A percentile compares a stretch with the other conserved stretches of the same genome.
phyloP scores from a whole-genome alignment of 2,329 filamentous ascomycete genomes.

The Penicillium sp. region DNA sequence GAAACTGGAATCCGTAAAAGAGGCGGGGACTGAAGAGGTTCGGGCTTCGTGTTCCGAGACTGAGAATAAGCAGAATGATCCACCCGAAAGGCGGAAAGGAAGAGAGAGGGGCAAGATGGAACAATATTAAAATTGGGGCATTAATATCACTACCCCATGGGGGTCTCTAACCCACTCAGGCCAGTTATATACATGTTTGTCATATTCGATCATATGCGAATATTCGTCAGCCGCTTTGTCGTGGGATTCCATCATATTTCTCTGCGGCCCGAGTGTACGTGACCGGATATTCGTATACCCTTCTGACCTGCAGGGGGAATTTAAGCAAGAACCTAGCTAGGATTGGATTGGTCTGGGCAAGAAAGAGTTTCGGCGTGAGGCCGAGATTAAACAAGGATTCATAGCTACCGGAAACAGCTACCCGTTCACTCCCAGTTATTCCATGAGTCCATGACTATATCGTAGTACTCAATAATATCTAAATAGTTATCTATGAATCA shows the following conservation, averaged over 20 bases:
- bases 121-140: not conserved
- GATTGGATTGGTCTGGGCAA: not conserved
- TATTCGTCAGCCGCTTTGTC: constrained; percentile 3
- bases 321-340: not conserved
- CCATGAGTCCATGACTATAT: not conserved
- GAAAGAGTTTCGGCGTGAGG: constrained; percentile 1
- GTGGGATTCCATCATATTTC: constrained; percentile 8
- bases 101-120: not conserved
- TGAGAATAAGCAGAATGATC: constrained; percentile 3
- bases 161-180: not conserved
- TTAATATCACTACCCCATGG: not conserved
- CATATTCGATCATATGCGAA: not conserved
- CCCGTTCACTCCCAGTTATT: not conserved
- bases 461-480: too few relatives aligned
- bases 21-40: not conserved
- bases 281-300: constrained; percentile 10
- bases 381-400: not conserved
- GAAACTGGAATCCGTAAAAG: constrained; percentile 24
- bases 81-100: not conserved
- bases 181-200: not conserved
- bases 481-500: too few relatives aligned
- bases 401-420: not conserved
- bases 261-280: not conserved
- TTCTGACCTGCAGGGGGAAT: constrained; percentile 1
- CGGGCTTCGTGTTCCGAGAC: constrained; percentile 13